A percentile compares a stretch with the other conserved stretches of the same genome.
phyloP scores from a whole-genome alignment of 1,139 yeast genomes.

The Pichia sp. region DNA sequence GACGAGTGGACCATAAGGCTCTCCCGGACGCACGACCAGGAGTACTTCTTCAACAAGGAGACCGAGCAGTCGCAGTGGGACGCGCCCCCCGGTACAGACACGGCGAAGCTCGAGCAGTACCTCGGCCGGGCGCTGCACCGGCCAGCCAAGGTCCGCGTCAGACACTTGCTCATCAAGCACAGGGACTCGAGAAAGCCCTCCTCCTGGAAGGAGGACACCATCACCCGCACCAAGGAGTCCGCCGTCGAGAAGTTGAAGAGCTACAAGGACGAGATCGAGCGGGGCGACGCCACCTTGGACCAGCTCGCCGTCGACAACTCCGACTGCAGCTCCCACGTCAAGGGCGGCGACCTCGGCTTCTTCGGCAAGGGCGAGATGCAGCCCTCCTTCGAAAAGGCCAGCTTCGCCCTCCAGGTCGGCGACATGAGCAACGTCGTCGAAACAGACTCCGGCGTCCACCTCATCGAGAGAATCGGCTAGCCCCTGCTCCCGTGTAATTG shows the following conservation, averaged over 20 bases:
- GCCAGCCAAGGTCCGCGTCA: conserved; percentile 60
- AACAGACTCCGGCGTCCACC: conserved; percentile 86
- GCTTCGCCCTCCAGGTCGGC: conserved; percentile 76
- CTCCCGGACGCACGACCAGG: conserved; percentile 78
- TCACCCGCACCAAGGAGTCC: conserved; percentile 78
- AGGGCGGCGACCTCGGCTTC: conserved; percentile 89
- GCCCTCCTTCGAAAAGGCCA: conserved; percentile 85
- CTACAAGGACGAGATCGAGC: conserved; percentile 56
- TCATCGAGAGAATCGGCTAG: conserved; percentile 78
- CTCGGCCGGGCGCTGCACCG: conserved; percentile 40
- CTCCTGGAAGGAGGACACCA: conserved; percentile 72
- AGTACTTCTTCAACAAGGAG: conserved; percentile 70
- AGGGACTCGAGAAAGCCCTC: conserved; percentile 81
- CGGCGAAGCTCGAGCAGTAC: conserved; percentile 54
- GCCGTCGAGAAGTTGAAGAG: conserved; percentile 63
- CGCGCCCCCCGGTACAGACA: conserved; percentile 81
- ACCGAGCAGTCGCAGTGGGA: conserved; percentile 85
- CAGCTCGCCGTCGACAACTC: conserved; percentile 79
- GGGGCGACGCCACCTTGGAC: conserved; percentile 65
- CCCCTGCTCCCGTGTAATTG: neutral
- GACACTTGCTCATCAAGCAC: conserved; percentile 81
- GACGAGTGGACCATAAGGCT: conserved; percentile 76
- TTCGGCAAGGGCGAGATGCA: conserved; percentile 94
- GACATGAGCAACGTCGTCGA: conserved; percentile 81
- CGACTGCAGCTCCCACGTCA: conserved; percentile 82